Evolutionary conservation across 2,329 filamentous ascomycete species (phyloP).

Genomic region (Penicillium sp.): DNA sequence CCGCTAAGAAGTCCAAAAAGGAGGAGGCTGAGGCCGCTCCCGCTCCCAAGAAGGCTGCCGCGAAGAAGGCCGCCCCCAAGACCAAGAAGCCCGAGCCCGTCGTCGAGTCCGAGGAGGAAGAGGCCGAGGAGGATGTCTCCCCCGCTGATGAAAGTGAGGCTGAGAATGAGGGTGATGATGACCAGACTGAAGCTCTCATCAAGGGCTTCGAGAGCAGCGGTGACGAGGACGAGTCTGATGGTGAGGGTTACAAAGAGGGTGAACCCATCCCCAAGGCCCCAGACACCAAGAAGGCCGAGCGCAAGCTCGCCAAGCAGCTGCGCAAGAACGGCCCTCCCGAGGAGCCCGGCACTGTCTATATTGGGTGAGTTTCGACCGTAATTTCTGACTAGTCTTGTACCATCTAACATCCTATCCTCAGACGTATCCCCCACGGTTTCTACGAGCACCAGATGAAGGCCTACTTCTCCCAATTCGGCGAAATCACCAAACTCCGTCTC

Average conservation of each 20-base stretch:
- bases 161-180: slow-evolving; percentile 43
- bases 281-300: slow-evolving; percentile 47
- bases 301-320: slow-evolving; percentile 52
- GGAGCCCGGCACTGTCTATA: slow-evolving; percentile 75
- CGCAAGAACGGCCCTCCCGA: slow-evolving; percentile 47
- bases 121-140: slow-evolving; percentile 21
- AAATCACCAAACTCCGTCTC: slow-evolving; percentile 73
- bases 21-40: slow-evolving; percentile 33
- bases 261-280: slow-evolving; percentile 45
- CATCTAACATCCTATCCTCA: slow-evolving; percentile 28
- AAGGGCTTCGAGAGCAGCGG: slow-evolving; percentile 56
- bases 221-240: slow-evolving; percentile 51
- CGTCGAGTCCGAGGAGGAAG: slow-evolving; percentile 34
- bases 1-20: slow-evolving; percentile 45
- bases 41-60: slow-evolving; percentile 13
- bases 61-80: slow-evolving; percentile 37
- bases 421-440: slow-evolving; percentile 88
- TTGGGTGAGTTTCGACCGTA: slow-evolving; percentile 56
- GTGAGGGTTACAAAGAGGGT: slow-evolving; percentile 47
- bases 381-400: neutral
- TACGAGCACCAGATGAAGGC: slow-evolving; percentile 93
- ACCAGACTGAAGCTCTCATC: slow-evolving; percentile 55
- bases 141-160: slow-evolving; percentile 24
- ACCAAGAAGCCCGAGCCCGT: slow-evolving; percentile 36
- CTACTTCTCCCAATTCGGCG: slow-evolving; percentile 92